Conservation (phyloP, 208 protist genomes). For the Trypanosoma theileri region DNA sequence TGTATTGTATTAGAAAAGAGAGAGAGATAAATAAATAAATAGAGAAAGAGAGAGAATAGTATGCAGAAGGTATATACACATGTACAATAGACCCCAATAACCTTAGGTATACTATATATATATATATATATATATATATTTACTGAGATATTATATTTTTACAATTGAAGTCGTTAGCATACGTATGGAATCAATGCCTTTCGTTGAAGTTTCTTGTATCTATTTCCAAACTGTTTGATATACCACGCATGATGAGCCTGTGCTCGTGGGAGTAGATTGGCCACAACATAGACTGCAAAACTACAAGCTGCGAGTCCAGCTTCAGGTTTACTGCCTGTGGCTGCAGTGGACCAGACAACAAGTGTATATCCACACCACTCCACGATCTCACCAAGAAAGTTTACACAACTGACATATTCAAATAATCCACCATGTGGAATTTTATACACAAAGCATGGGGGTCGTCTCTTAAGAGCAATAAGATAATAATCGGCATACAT, state of each 20-base stretch:
- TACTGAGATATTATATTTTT: too few relatives aligned
- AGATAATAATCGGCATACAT: constrained; percentile 59
- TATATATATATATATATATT: too few relatives aligned
- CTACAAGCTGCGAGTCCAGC: constrained; percentile 43
- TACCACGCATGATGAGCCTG: constrained; percentile 77
- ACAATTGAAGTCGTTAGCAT: constrained; percentile 17
- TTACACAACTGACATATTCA: constrained; percentile 71
- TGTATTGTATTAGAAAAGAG: too few relatives aligned
- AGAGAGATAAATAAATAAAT: too few relatives aligned
- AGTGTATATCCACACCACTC: constrained; percentile 73
- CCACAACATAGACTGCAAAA: constrained; percentile 65
- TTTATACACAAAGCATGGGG: constrained; percentile 28
- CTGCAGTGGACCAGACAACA: constrained; percentile 43
- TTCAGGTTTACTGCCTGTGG: constrained; percentile 17
- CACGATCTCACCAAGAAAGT: constrained; percentile 78
- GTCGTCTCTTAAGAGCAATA: constrained; percentile 29
- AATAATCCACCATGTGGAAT: constrained; percentile 72
- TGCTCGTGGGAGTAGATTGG: constrained; percentile 71
- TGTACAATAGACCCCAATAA: too few relatives aligned
- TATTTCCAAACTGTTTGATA: constrained; percentile 43
- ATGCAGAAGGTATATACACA: too few relatives aligned
- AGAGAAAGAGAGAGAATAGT: too few relatives aligned
- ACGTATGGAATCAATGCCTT: constrained; percentile 41
- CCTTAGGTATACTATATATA: too few relatives aligned
- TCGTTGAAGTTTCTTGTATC: constrained; percentile 45